These are phyloP conservation scores for Coccomyxa subellipsoidea DNA, from an alignment of 163 green algal genomes.

Conservation along the genomic window DNA sequence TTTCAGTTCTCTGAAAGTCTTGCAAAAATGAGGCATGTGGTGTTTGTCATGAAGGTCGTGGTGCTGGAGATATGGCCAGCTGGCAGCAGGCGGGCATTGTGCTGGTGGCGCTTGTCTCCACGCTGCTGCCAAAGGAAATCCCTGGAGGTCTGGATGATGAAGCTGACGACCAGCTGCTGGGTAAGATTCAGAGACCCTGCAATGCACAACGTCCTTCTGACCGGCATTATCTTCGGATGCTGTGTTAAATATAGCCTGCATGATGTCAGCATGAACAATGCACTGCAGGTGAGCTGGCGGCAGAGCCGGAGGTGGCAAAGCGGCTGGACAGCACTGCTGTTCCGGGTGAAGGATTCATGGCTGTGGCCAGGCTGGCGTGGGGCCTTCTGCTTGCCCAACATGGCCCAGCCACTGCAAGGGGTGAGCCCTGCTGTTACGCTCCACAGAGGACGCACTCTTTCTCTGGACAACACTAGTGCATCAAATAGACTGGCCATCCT, in stretches of 20 bases:
- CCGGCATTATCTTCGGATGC: too few relatives aligned
- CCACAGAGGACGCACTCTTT: not conserved
- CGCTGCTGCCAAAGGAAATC: slow-evolving; percentile 48
- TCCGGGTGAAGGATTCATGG: slow-evolving; percentile 20
- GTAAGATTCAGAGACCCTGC: not conserved
- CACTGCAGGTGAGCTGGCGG: slow-evolving; percentile 28
- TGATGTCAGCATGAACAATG: not conserved
- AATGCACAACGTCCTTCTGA: not conserved
- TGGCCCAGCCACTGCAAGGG: slow-evolving; percentile 14
- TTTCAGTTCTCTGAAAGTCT: not conserved
- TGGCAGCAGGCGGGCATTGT: slow-evolving; percentile 50
- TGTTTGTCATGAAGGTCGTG: slow-evolving; percentile 4
- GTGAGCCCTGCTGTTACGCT: not conserved
- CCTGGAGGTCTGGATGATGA: slow-evolving; percentile 11
- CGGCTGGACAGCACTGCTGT: slow-evolving; percentile 11
- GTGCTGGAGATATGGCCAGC: slow-evolving; percentile 31
- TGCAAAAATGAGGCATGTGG: not conserved
- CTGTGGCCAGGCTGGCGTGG: slow-evolving; percentile 50
- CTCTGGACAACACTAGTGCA: not conserved
- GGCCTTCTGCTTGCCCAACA: slow-evolving; percentile 40
- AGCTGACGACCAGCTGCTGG: slow-evolving; percentile 17
- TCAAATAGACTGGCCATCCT: not conserved
- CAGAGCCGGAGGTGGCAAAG: slow-evolving; percentile 6
- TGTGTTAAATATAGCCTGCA: not conserved
- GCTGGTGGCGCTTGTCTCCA: slow-evolving; percentile 35